Evolutionary conservation across 768 basidiomycete genomes (phyloP), one percentile per base, ranked within the genome.

Genomic region (Kwoniella bestiolae): DNA sequence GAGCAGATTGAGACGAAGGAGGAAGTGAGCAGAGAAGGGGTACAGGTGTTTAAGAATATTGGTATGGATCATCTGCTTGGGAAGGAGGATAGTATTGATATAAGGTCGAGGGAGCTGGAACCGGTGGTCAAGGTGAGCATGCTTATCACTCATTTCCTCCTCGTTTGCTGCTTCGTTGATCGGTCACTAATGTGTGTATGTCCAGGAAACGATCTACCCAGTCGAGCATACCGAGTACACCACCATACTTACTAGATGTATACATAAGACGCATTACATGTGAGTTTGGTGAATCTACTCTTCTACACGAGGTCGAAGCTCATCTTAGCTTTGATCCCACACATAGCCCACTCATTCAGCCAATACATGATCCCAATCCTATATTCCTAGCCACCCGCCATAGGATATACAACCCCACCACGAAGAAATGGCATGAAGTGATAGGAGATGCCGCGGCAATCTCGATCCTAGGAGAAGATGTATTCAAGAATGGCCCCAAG

Each of bases 271-370:
- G 46, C 79, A 80, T 66, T 73, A 79, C 50, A 75, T 78, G 79
- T 79, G 56, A 63, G 79, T 68, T 2, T 23, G 14, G 41, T 3
- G 38, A 9, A 21, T 12, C 58, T 41, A 35, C n/a, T 7, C 18
- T n/a, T n/a, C 31, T 14, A 18, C 3, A 1, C 18, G 12, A 34
- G 26, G 46, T 18, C 12, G 18, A 26, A 25, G 9, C 44, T 65
- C 23, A 45, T 5, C 14, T 53, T 32, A 4, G 5, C 28, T 3
- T 28, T 28, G 31, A 28, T 65, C 25, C 9, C n/a, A n/a, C n/a
- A n/a, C n/a, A n/a, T n/a, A 78, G 79, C 56, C 79, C 79, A 21
- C 72, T 68, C 56, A 79, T 80, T 51, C 78, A 79, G 60, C 79
- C 79, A 25, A 72, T 80, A 38, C 60, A 61, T 46, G 79, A 80